Evolutionary conservation across 371 early-diverging fungal genomes (phyloP).

Genomic region (Apophysomyces trapeziformis): DNA sequence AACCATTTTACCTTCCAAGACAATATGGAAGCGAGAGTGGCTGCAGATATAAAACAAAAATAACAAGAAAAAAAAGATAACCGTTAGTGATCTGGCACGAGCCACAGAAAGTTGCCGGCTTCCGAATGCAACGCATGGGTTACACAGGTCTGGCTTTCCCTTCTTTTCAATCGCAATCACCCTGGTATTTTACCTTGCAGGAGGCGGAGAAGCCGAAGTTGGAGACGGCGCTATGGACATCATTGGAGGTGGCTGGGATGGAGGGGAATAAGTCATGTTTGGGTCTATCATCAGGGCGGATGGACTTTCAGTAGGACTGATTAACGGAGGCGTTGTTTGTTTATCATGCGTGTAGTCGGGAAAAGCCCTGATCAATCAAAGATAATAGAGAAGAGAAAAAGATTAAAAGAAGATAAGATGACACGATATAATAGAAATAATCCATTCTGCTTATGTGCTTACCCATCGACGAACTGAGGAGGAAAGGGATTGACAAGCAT

Average conservation of each 20-base stretch:
- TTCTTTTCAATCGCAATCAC: neutral
- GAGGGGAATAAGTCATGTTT: conserved; percentile 9
- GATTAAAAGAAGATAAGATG: too few relatives aligned
- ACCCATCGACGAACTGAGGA: conserved; percentile 1
- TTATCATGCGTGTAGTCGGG: neutral
- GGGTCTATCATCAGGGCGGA: conserved; percentile 1
- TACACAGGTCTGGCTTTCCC: conserved; percentile 13
- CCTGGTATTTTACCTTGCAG: conserved; percentile 9
- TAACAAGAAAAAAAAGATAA: neutral
- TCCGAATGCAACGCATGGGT: conserved; percentile 19
- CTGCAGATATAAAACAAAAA: neutral
- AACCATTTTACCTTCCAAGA: conserved; percentile 24
- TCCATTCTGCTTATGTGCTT: neutral
- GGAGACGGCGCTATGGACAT: conserved; percentile 14
- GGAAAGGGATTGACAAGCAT: conserved; percentile 5
- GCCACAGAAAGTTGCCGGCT: conserved; percentile 5
- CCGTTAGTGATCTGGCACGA: conserved; percentile 7
- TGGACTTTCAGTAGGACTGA: neutral
- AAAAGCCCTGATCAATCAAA: neutral
- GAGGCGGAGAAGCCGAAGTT: conserved; percentile 13
- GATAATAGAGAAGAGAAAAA: too few relatives aligned
- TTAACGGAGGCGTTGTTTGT: neutral
- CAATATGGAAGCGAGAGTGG: conserved; percentile 27
- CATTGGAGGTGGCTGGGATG: neutral
- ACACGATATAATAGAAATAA: too few relatives aligned